Conservation (phyloP, 768 basidiomycete species). For the Tricholoma terreum region DNA sequence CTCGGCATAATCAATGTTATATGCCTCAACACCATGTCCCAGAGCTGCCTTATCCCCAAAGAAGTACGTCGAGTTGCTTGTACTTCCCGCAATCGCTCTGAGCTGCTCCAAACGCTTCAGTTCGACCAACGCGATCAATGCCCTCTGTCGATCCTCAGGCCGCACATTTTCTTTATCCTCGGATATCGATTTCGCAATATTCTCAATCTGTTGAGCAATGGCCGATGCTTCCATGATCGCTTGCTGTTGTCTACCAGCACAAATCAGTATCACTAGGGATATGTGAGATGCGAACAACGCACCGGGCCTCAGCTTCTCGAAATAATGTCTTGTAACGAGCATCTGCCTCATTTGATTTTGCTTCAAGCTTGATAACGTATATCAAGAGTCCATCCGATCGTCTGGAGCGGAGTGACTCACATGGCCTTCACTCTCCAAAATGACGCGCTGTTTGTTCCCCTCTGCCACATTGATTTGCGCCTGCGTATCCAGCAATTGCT, state of each 20-base stretch:
- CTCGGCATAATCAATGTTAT: conserved; percentile 48
- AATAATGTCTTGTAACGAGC: conserved; percentile 48
- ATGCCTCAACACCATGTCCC: conserved; percentile 36
- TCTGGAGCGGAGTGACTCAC: conserved; percentile 21
- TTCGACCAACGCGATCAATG: conserved; percentile 44
- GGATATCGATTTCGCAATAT: conserved; percentile 41
- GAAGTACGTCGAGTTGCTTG: conserved; percentile 56
- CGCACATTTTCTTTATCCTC: conserved; percentile 26
- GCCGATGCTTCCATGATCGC: conserved; percentile 45
- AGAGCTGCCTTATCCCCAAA: conserved; percentile 43
- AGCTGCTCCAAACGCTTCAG: conserved; percentile 51
- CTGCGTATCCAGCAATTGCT: conserved; percentile 55
- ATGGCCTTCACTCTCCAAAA: conserved; percentile 53
- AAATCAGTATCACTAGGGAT: not conserved
- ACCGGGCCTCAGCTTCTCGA: conserved; percentile 50
- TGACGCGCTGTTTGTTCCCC: conserved; percentile 53
- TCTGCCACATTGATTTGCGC: conserved; percentile 59
- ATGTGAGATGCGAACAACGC: not conserved
- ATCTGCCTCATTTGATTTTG: conserved; percentile 53
- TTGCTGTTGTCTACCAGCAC: conserved; percentile 34
- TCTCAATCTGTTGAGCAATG: conserved; percentile 46
- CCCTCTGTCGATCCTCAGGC: conserved; percentile 34
- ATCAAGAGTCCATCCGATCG: not conserved
- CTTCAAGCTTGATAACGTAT: conserved; percentile 33
- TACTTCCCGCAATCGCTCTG: conserved; percentile 46